Conservation (phyloP, 2,329 filamentous ascomycete genomes). For the Alternaria infectoria region DNA sequence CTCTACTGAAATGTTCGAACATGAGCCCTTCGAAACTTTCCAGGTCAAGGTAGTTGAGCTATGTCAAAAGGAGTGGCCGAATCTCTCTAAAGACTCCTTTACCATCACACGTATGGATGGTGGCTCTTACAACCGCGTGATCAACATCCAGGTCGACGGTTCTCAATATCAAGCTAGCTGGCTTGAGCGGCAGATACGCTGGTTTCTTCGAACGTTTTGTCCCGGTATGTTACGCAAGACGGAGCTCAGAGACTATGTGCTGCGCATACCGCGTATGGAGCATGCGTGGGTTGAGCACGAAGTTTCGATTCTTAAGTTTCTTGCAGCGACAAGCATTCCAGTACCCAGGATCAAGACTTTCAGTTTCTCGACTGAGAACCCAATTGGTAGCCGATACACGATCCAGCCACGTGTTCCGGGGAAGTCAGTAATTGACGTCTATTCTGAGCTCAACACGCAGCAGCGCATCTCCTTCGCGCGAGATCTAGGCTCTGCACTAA, state of each 20-base stretch:
- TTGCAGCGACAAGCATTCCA: background rate
- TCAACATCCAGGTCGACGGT: accelerated
- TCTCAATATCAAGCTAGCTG: accelerated
- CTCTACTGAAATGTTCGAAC: background rate
- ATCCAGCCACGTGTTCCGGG: background rate
- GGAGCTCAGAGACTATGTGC: background rate
- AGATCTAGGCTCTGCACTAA: background rate
- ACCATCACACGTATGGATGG: background rate
- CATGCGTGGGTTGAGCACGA: background rate
- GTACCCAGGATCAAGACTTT: background rate
- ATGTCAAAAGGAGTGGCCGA: background rate
- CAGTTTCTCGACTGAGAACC: background rate
- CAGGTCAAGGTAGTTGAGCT: background rate
- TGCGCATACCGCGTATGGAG: background rate
- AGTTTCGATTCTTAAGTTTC: background rate
- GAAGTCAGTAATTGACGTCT: background rate
- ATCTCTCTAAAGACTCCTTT: background rate
- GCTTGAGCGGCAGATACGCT: background rate
- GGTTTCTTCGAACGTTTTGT: background rate
- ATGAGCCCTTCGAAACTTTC: background rate
- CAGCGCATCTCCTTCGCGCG: background rate
- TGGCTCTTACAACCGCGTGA: background rate
- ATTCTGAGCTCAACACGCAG: accelerated
- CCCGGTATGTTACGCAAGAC: background rate
- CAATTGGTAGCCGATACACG: background rate